Conservation (phyloP, 345 rosid species). For the Bruguiera sexangula region DNA sequence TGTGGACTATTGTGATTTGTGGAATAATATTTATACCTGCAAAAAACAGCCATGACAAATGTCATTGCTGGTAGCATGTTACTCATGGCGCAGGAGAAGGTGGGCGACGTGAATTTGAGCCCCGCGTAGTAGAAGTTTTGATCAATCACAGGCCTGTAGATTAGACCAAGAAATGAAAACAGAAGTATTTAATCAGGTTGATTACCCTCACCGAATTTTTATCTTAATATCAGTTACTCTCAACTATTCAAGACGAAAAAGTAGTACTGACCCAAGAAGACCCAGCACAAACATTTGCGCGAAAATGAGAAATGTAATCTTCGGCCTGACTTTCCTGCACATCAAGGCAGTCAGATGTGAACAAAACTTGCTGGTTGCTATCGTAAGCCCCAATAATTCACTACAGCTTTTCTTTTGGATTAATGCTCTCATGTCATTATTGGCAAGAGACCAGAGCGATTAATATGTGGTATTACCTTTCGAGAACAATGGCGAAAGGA, state of each 20-base stretch:
- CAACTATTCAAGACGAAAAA: background rate
- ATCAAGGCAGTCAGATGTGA: background rate
- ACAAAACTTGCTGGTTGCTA: background rate
- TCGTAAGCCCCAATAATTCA: too few relatives aligned
- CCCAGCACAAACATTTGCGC: constrained; percentile 21
- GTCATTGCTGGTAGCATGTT: constrained; percentile 31
- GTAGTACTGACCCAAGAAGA: constrained; percentile 19
- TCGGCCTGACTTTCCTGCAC: constrained; percentile 23
- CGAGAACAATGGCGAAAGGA: constrained; percentile 26
- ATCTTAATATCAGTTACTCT: background rate
- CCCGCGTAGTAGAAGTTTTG: constrained; percentile 30
- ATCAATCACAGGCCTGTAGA: constrained; percentile 30
- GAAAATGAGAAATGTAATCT: constrained; percentile 23
- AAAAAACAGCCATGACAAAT: constrained; percentile 27
- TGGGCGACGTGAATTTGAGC: constrained; percentile 25
- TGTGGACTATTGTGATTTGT: too few relatives aligned
- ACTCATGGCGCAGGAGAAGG: constrained; percentile 27
- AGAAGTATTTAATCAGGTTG: background rate
- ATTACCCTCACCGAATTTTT: background rate
- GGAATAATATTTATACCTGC: constrained; percentile 10
- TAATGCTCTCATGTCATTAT: too few relatives aligned
- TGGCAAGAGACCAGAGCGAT: too few relatives aligned
- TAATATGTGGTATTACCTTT: constrained; percentile 12
- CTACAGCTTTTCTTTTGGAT: too few relatives aligned
- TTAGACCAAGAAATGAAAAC: background rate